These are phyloP conservation scores for Mucor piriformis DNA, from an alignment of 371 early-diverging fungal species.

Conservation along the genomic window DNA sequence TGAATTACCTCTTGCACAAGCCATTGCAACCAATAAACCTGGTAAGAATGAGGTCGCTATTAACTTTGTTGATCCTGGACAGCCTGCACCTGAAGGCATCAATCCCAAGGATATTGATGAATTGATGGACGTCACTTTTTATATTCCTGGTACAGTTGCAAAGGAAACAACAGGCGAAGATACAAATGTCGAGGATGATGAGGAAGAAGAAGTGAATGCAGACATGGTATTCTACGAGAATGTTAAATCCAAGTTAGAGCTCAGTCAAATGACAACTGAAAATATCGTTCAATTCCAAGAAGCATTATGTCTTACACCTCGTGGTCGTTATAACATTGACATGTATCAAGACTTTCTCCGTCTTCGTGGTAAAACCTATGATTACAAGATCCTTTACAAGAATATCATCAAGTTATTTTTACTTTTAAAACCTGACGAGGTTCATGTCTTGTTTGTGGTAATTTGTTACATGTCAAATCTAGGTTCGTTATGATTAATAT, in stretches of 20 bases:
- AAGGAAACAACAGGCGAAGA: constrained; percentile 54
- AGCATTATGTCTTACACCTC: constrained; percentile 88
- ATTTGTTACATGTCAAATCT: too few relatives aligned
- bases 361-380: constrained; percentile 96
- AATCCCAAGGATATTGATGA: constrained; percentile 69
- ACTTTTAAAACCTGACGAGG: constrained; percentile 92
- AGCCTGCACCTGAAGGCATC: constrained; percentile 57
- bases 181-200: constrained; percentile 66
- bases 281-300: constrained; percentile 90
- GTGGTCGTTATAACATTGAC: constrained; percentile 96
- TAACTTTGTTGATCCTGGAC: constrained; percentile 80
- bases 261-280: constrained; percentile 87
- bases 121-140: constrained; percentile 92
- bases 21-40: constrained; percentile 85
- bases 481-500: too few relatives aligned
- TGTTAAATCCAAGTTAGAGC: constrained; percentile 89
- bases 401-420: constrained; percentile 85
- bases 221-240: constrained; percentile 88
- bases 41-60: constrained; percentile 93
- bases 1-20: constrained; percentile 89
- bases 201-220: constrained; percentile 72
- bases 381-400: constrained; percentile 93
- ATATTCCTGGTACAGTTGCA: constrained; percentile 84
- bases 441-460: constrained; percentile 88
- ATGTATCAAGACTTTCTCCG: constrained; percentile 92